Evolutionary conservation across 2,329 filamentous ascomycete species (phyloP), one percentile per base, ranked within the genome.

Genomic region (Cyphellophora attinorum): DNA sequence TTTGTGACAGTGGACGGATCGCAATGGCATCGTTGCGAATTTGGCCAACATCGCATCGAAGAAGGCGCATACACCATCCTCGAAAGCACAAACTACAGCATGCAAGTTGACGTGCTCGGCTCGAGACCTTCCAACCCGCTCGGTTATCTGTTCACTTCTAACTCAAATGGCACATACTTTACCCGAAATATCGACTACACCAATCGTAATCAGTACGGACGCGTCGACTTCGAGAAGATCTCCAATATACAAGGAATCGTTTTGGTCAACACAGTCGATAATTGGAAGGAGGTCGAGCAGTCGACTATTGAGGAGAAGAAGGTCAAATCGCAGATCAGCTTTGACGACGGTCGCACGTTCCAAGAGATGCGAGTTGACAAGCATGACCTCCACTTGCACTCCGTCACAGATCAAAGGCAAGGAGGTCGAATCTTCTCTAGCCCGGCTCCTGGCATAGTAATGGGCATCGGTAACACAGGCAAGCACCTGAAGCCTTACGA

Each of bases 81-180:
- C 27, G 89, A 96, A 61, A 91, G 88, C 51, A 96, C 91, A 27
- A 89, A 94, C 54, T 95, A 98, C 65, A 95, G 89, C 64, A 86
- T 98, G 49, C 89, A 96, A 60, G 78, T 98, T 36, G 88, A 96
- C 58, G 88, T 96, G 44, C 79, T 89, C 72, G 85, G 81, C 2
- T 70, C 69, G 8, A 62, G 58, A 37, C 71, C 71, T 10, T 72
- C 70, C 1, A 74, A 72, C 23, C 74, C 81, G 1, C 89, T 94
- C 74, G 93, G 91, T 19, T 78, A 82, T 8, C 68, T 98, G 37
- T 89, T 95, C 52, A 93, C 86, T 5, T 96, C 89, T 55, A 98
- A 98, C 56, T 96, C 88, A 19, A 93, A 96, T 54, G 91, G 91
- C 41, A 95, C 86, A 2, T 95, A 89, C 58, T 98, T 96, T 56